Evolutionary conservation across 2,329 filamentous ascomycete species (phyloP), one percentile per base, ranked within the genome.

Genomic region (Phialophora tarda): DNA sequence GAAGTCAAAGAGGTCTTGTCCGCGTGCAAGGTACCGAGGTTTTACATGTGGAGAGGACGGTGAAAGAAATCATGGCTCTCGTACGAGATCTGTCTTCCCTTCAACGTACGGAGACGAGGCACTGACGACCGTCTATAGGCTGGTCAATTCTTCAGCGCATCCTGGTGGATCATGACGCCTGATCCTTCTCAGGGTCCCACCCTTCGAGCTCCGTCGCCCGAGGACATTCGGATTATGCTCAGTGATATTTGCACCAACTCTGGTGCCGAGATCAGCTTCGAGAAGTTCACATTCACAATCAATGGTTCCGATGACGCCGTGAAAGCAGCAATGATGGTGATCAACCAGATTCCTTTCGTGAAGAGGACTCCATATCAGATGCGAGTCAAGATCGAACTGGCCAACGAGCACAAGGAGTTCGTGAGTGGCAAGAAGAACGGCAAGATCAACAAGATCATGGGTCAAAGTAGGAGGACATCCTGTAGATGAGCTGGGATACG

Each of bases 371-470:
- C 92, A 72, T 96, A 96, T 75, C 93, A 96, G 77, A 96, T 99
- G 77, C 89, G 93, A 64, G 94, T 99, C 76, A 98, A 98, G 83
- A 96, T 99, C 69, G 95, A 99, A 82, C 89, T 99, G 64, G 95
- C 95, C 75, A 98, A 98, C 76, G 95, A 99, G 81, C 95, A 99
- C 83, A 99, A 99, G 80, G 95, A 99, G 76, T 99, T 99, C 77
- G 95, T 99, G 64, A 97, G 93, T 73, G 95, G 95, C 73, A 99
- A 99, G 85, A 99, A 99, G 84, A 99, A 99, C 74, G 95, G 95
- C 79, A 99, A 99, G 82, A 99, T 99, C 80, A 99, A 99, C 85
- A 99, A 99, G 84, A 99, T 99, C 75, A 99, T 99, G 95, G 95
- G 94, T 26, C 94, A 98, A 79, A 97, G 93, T 86, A 79, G 71